Base-by-base conservation (phyloP, 2,329 filamentous ascomycete species). In the Nothophoma quercina region DNA sequence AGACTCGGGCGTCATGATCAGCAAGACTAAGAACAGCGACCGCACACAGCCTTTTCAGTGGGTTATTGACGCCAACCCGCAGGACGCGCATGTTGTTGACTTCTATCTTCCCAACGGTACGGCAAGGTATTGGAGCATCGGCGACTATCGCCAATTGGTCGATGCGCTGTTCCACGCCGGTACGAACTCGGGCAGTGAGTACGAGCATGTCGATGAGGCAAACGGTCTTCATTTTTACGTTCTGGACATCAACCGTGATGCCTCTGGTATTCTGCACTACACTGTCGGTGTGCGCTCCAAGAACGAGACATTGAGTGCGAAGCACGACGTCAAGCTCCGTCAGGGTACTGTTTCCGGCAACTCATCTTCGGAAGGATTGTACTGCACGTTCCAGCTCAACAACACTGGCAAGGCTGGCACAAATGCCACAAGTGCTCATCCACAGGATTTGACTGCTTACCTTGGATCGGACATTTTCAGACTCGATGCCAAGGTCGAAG, bases 111-210 rank as follows among this genome's bases (percentile, higher is more conserved):
- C 81, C 1, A 78, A 82, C 43, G 81, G 81, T 19, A 78, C 77
- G 0, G 68, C 74, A 1, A 65, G 74, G 8, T 79, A 78, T 69
- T 73, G 81, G 58, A 81, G 78, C 3, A 67, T 83, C 25, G 81
- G 81, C 15, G 81, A 84, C 62, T 83, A 83, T 59, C 74, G 81
- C 5, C 81, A 84, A 58, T 67, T 84, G 0, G 76, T 78, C 1
- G 81, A 84, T 54, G 81, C 81, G 2, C 69, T 84, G 13, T 84
- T 83, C 72, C 81, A 84, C 58, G 80, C 80, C 0, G 81, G 81
- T 9, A 82, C 81, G 0, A 69, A 78, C 15, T 82, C 79, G 0
- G 80, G 80, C 5, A 82, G 79, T 23, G 59, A 80, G 61, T 83
- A 69, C 47, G 81, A 83, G 66, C 74, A 77, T 57, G 63, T 77